Conservation (phyloP, 2,329 filamentous ascomycete species). For the Periconia sp. region DNA sequence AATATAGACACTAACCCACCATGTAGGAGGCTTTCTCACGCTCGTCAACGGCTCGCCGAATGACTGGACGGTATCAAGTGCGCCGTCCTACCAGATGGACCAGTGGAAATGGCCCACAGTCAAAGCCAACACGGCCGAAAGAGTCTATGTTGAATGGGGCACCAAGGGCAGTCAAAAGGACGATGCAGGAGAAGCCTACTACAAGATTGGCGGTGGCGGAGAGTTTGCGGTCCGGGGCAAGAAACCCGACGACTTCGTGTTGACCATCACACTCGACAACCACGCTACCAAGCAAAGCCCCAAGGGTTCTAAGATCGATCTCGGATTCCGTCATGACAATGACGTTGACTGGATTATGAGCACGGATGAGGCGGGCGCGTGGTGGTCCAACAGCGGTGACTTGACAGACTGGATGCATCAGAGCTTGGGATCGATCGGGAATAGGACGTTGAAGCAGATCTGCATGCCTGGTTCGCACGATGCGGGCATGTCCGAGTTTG, state of each 20-base stretch:
- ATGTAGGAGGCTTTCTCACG: constrained; percentile 39
- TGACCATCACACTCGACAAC: constrained; percentile 33
- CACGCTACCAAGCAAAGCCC: constrained; percentile 37
- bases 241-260: constrained; percentile 32
- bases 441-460: constrained; percentile 49
- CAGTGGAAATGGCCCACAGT: constrained; percentile 41
- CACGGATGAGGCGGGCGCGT: constrained; percentile 35
- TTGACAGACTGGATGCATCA: constrained; percentile 47
- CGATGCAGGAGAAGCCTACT: constrained; percentile 41
- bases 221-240: constrained; percentile 35
- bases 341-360: constrained; percentile 43
- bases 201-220: constrained; percentile 27
- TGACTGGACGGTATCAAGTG: constrained; percentile 34
- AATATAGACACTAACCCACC: not conserved
- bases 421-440: constrained; percentile 39
- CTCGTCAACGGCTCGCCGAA: constrained; percentile 46
- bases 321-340: constrained; percentile 41
- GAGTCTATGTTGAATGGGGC: constrained; percentile 36
- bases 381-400: constrained; percentile 40
- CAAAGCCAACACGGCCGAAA: constrained; percentile 31
- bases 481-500: constrained; percentile 52
- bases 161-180: constrained; percentile 29
- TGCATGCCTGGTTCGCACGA: constrained; percentile 55
- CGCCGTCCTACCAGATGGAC: constrained; percentile 43
- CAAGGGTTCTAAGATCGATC: constrained; percentile 30